These are phyloP conservation scores for Domatiomyces globalis DNA, from an alignment of 2,329 filamentous ascomycete genomes.

Conservation along the genomic window DNA sequence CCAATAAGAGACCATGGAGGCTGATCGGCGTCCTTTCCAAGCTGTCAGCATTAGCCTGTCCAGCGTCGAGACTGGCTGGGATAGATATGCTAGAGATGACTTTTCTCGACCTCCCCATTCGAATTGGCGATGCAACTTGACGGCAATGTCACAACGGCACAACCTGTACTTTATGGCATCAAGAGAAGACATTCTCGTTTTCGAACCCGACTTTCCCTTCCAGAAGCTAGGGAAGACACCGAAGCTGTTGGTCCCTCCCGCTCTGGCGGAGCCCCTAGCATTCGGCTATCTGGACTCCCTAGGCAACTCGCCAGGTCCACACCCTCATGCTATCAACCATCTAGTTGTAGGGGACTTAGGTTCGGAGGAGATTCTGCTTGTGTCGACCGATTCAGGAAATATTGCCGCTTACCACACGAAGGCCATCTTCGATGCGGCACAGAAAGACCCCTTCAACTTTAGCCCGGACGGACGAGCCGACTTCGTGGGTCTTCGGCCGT, in stretches of 20 bases:
- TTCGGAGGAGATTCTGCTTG: slow-evolving; percentile 51
- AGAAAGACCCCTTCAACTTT: slow-evolving; percentile 17
- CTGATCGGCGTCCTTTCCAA: slow-evolving; percentile 10
- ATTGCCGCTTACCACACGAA: slow-evolving; percentile 55
- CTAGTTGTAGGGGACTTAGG: slow-evolving; percentile 57
- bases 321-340: slow-evolving; percentile 53
- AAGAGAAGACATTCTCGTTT: slow-evolving; percentile 29
- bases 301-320: not conserved
- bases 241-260: slow-evolving; percentile 29
- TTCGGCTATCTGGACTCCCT: slow-evolving; percentile 40
- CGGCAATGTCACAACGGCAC: slow-evolving; percentile 32
- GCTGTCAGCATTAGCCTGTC: slow-evolving; percentile 17
- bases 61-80: slow-evolving; percentile 20
- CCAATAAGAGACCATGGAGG: slow-evolving; percentile 6
- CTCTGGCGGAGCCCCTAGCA: slow-evolving; percentile 28
- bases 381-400: slow-evolving; percentile 62
- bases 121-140: slow-evolving; percentile 34
- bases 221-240: slow-evolving; percentile 28
- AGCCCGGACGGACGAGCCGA: slow-evolving; percentile 20
- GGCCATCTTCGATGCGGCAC: slow-evolving; percentile 34
- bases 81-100: slow-evolving; percentile 21
- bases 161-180: slow-evolving; percentile 35
- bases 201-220: slow-evolving; percentile 28
- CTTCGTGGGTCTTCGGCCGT: slow-evolving; percentile 30
- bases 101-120: slow-evolving; percentile 19